Evolutionary conservation across 768 basidiomycete species (phyloP).

Genomic region (Lentinula aciculospora): DNA sequence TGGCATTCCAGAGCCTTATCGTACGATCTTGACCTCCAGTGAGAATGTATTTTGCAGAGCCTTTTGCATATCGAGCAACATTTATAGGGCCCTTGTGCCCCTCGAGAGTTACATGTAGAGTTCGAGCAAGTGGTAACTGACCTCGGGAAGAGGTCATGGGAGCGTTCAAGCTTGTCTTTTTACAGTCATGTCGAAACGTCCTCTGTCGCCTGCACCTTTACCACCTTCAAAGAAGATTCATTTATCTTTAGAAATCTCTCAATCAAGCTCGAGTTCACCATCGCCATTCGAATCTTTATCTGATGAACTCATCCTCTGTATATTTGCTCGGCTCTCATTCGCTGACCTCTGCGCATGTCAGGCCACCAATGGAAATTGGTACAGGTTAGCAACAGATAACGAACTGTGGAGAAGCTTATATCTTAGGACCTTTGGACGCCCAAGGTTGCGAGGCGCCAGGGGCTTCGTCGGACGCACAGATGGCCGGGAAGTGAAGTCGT

Average conservation of each 20-base stretch:
- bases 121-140: slow-evolving; percentile 47
- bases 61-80: slow-evolving; percentile 88
- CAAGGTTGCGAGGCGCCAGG: slow-evolving; percentile 60
- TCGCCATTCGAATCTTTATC: slow-evolving; percentile 54
- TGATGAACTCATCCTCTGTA: slow-evolving; percentile 70
- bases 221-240: slow-evolving; percentile 57
- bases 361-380: slow-evolving; percentile 59
- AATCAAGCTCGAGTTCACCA: slow-evolving; percentile 9
- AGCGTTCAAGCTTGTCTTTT: slow-evolving; percentile 3
- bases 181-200: slow-evolving; percentile 44
- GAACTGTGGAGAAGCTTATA: slow-evolving; percentile 71
- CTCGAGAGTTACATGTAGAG: slow-evolving; percentile 55
- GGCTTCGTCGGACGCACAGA: slow-evolving; percentile 55
- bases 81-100: slow-evolving; percentile 84
- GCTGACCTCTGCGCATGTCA: slow-evolving; percentile 64
- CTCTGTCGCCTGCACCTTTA: slow-evolving; percentile 40
- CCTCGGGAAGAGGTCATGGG: slow-evolving; percentile 52
- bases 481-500: slow-evolving; percentile 50
- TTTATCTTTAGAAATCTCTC: slow-evolving; percentile 10
- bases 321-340: slow-evolving; percentile 68
- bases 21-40: slow-evolving; percentile 91
- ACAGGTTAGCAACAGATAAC: slow-evolving; percentile 15
- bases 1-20: slow-evolving; percentile 88
- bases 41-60: slow-evolving; percentile 82
- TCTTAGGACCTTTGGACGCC: slow-evolving; percentile 56